These are phyloP conservation scores for Syzygium oleosum DNA, from an alignment of 345 rosid genomes.

Conservation along the genomic window DNA sequence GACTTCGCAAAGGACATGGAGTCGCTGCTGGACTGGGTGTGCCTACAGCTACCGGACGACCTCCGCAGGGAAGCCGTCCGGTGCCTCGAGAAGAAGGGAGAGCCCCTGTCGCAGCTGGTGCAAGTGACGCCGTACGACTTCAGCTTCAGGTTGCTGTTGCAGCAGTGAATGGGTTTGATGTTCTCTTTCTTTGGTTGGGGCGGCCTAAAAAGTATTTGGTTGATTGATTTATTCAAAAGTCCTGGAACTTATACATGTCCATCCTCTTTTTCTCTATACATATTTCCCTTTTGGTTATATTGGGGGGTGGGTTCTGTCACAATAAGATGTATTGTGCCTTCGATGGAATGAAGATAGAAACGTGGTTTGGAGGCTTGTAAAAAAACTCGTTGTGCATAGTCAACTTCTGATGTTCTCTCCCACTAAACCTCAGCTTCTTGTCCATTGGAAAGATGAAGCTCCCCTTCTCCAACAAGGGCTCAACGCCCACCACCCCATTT, in stretches of 20 bases:
- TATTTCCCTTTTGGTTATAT: background rate
- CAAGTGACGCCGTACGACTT: constrained; percentile 82
- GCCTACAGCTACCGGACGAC: constrained; percentile 68
- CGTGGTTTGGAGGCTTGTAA: background rate
- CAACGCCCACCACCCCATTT: background rate
- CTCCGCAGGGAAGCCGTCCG: constrained; percentile 48
- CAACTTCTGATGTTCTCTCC: background rate
- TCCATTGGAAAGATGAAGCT: constrained; percentile 9
- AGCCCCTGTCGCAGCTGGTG: constrained; percentile 41
- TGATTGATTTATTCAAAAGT: background rate
- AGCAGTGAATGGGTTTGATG: constrained; percentile 9
- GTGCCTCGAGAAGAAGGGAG: constrained; percentile 41
- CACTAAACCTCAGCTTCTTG: background rate
- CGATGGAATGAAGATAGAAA: background rate
- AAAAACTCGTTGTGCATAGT: background rate
- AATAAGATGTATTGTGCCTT: background rate
- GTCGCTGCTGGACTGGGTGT: constrained; percentile 80
- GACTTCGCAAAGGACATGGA: constrained; percentile 84
- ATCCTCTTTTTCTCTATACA: background rate
- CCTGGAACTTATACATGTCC: background rate
- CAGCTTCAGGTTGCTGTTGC: constrained; percentile 63
- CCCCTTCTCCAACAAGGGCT: background rate
- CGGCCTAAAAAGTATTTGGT: too few relatives aligned
- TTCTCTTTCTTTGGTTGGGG: background rate
- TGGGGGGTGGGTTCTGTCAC: background rate